Base-by-base conservation (phyloP, 768 basidiomycete species). In the Podaxis sp. region DNA sequence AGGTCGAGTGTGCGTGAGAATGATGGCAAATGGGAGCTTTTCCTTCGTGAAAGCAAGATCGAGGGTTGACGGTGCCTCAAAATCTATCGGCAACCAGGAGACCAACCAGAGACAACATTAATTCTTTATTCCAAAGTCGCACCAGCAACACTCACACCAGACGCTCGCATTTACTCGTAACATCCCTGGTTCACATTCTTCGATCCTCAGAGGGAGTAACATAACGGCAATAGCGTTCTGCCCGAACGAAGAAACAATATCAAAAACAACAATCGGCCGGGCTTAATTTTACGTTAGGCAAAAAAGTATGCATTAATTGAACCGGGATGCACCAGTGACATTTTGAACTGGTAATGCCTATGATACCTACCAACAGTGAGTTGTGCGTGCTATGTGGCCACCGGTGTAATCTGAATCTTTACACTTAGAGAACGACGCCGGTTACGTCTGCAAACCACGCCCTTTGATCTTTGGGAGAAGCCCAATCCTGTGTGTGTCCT, bases 371-470 rank as follows among this genome's bases (percentile, higher is more conserved):
- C n/a, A 46, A 17, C 17, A 7, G 7, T 4, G 17, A 17, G n/a
- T 44, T 4, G 2, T n/a, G n/a, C 2, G 20, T 8, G 17, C 6
- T 8, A 17, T 17, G 0, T 46, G 44, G 44, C 10, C 20, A 20
- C 44, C n/a, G 0, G 20, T 10, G 44, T 17, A 46, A 8, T 17
- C 7, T 46, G n/a, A 22, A 3, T 2, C 44, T 10, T 46, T 10
- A 33, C 44, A 46, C 17, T 46, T 49, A 22, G 2, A 75, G 33
- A 33, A 84, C 73, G 1, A 74, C 79, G 1, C 82, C 83, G 22
- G 82, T 80, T 8, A 87, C 75, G 66, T 85, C 85, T 17, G 85
- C 78, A 69, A 87, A 87, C 79, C 80, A 87, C 10, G 83, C 82
- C 26, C 73, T 71, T 68, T 88, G 86, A 63, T 85, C 84, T 60